These are phyloP conservation scores for Fagopyrum tataricum DNA, from an alignment of 148 eudicot species.

Conservation along the genomic window DNA sequence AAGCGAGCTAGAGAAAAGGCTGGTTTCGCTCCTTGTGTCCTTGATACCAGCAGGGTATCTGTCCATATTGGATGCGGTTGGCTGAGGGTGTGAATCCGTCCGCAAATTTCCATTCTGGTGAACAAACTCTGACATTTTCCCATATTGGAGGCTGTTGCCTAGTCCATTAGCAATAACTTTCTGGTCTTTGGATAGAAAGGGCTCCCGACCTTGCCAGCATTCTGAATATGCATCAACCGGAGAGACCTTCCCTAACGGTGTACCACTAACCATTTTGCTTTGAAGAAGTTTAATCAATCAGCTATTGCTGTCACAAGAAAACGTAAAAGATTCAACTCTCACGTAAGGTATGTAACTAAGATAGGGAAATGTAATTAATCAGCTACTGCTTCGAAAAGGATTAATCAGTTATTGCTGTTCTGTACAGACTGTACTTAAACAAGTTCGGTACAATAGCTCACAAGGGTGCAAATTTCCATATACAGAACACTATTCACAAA, in stretches of 20 bases:
- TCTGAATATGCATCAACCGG: constrained; percentile 28
- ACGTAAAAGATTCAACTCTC: background rate
- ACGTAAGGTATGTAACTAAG: background rate
- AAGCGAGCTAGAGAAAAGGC: constrained; percentile 36
- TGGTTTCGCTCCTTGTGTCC: constrained; percentile 33
- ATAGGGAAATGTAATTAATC: background rate
- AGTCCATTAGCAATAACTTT: constrained; percentile 20
- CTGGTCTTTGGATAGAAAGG: constrained; percentile 24
- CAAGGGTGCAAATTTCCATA: background rate
- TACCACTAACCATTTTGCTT: constrained; percentile 31
- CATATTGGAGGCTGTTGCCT: constrained; percentile 23
- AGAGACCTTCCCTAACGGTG: constrained; percentile 39
- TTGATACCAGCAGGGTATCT: constrained; percentile 27
- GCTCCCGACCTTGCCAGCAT: constrained; percentile 25
- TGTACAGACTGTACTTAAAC: background rate
- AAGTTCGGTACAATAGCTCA: background rate
- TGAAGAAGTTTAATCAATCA: constrained; percentile 7
- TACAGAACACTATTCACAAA: background rate
- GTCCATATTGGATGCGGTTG: constrained; percentile 17
- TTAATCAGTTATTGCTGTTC: too few species aligned
- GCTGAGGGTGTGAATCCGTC: constrained; percentile 25
- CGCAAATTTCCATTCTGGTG: constrained; percentile 26
- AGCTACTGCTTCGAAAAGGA: background rate
- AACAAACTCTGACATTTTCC: constrained; percentile 22
- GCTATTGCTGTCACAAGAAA: constrained; percentile 2